Evolutionary conservation across 2,329 filamentous ascomycete species (phyloP), one percentile per base, ranked within the genome.

Genomic region (Xylaria multiplex): DNA sequence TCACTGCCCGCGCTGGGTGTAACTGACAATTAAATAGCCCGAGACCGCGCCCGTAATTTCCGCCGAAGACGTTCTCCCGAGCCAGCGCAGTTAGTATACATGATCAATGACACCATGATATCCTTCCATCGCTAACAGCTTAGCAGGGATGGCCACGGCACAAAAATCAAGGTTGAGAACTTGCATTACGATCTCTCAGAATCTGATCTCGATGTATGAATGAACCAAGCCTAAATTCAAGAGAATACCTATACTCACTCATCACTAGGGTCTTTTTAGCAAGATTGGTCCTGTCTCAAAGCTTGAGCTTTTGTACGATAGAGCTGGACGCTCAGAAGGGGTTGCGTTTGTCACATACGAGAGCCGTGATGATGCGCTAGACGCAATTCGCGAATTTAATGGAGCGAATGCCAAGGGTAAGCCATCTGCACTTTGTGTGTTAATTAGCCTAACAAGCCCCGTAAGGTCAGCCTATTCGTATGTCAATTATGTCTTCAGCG

Each of bases 121-220:
- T 67, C 32, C 64, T 2, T 19, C 14, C 46, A 22, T 69, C 59
- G 24, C 73, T 70, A 42, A 61, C 57, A 56, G 13, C 24, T 30
- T 52, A 32, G 40, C 70, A 87, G 87, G 74, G 83, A 86, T 42
- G 76, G 81, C 35, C 80, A 81, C 63, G 89, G 90, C 72, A 84
- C 89, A 52, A 95, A 93, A 79, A 80, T 97, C 71, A 90, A 90
- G 70, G 90, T 97, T 67, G 93, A 96, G 68, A 97, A 97, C 77
- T 82, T 97, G 64, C 94, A 97, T 79, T 97, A 97, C 79, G 94
- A 97, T 67, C 85, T 97, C 69, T 94, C 91, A 13, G 89, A 95
- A 78, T 89, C 90, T 43, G 94, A 97, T 76, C 85, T 97, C 60
- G 86, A 91, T 74, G 93, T 96, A 81, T 63, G 80, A 55, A 43